Conservation (phyloP, 306 rosid genomes). For the Geum urbanum region DNA sequence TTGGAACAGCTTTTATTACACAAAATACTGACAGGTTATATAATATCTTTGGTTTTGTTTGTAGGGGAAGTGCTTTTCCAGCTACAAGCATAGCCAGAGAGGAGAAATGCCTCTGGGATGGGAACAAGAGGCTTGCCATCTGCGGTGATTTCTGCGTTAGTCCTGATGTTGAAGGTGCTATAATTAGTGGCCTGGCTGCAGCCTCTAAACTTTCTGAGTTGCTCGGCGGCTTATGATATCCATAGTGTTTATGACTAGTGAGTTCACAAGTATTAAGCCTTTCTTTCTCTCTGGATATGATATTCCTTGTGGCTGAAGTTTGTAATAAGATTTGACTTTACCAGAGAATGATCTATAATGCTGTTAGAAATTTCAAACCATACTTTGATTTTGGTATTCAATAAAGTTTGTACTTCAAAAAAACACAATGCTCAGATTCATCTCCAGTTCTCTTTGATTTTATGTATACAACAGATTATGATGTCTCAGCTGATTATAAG, state of each 20-base stretch:
- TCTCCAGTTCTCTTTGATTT: neutral
- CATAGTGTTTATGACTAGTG: constrained; percentile 10
- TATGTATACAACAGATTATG: neutral
- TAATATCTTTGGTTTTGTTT: constrained; percentile 18
- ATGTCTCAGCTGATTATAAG: neutral
- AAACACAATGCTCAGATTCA: neutral
- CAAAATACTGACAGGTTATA: neutral
- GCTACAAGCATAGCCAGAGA: constrained; percentile 60
- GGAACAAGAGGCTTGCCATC: constrained; percentile 61
- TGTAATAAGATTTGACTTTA: neutral
- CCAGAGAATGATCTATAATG: neutral
- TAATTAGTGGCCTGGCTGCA: constrained; percentile 79
- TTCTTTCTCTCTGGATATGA: neutral
- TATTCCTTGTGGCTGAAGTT: neutral
- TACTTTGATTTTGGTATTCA: neutral
- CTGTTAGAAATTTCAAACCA: neutral
- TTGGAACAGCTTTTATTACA: neutral
- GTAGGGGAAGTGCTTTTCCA: constrained; percentile 95
- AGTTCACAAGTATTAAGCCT: neutral
- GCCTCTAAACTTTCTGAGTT: constrained; percentile 55
- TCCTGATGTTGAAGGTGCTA: constrained; percentile 86
- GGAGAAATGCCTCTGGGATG: constrained; percentile 81
- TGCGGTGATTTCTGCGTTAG: constrained; percentile 92
- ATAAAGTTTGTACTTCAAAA: neutral
- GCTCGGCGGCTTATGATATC: constrained; percentile 35